Conservation (phyloP, 805 yeast species). For the Pichia phayaonensis region DNA sequence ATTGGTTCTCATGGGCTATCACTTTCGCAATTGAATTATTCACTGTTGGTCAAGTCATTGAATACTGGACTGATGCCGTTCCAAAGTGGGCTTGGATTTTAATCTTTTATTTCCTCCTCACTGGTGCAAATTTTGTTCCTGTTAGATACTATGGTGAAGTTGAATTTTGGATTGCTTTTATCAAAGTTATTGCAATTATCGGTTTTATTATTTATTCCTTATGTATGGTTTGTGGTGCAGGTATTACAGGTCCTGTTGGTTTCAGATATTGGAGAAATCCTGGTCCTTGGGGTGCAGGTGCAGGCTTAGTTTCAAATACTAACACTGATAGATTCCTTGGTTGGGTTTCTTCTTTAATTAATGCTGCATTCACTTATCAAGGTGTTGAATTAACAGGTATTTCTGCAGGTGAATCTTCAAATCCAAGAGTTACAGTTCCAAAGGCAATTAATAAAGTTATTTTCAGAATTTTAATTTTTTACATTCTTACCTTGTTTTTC, state of each 20-base stretch:
- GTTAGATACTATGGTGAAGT: constrained; percentile 67
- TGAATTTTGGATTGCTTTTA: constrained; percentile 66
- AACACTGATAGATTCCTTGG: constrained; percentile 58
- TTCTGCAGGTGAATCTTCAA: constrained; percentile 65
- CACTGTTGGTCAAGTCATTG: constrained; percentile 58
- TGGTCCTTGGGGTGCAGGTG: constrained; percentile 59
- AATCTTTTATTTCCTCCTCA: constrained; percentile 53
- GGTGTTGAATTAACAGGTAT: constrained; percentile 74
- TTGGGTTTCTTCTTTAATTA: constrained; percentile 60
- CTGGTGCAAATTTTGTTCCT: constrained; percentile 52
- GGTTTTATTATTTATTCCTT: constrained; percentile 65
- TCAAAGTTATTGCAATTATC: constrained; percentile 59
- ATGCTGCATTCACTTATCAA: constrained; percentile 75
- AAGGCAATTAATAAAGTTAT: constrained; percentile 64
- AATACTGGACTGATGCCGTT: constrained; percentile 61
- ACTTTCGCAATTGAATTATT: constrained; percentile 71
- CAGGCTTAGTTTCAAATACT: constrained; percentile 40
- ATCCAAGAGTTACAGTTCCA: constrained; percentile 66
- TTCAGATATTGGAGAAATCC: constrained; percentile 79
- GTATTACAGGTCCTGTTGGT: constrained; percentile 60
- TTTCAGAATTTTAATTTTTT: constrained; percentile 57
- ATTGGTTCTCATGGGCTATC: constrained; percentile 74
- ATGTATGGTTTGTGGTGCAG: constrained; percentile 72
- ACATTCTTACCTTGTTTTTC: constrained; percentile 57
- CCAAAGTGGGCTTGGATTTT: constrained; percentile 69